Evolutionary conservation across 179 eudicot species (phyloP).

Genomic region (Silene coronaria): DNA sequence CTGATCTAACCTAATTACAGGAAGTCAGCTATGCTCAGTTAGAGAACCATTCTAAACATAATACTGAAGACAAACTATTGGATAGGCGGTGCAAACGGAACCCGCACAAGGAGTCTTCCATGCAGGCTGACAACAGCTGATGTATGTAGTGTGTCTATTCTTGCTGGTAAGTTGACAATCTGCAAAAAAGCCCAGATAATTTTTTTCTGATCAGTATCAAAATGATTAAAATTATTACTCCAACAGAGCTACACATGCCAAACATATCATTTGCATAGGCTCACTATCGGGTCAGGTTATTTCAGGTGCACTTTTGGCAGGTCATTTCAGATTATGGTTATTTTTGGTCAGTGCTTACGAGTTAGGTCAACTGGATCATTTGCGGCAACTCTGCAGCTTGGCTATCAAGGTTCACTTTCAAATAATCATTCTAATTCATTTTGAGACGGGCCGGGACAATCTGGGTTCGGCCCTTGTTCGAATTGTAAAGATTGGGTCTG

Average conservation of each 20-base stretch:
- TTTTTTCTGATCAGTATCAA: not conserved
- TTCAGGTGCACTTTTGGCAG: not conserved
- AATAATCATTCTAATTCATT: not conserved
- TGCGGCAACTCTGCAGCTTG: not conserved
- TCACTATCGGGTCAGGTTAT: not conserved
- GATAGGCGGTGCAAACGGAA: slow-evolving; percentile 44
- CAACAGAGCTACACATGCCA: too few relatives aligned
- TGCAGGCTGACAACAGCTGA: slow-evolving; percentile 91
- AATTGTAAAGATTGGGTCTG: not conserved
- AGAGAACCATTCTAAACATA: not conserved
- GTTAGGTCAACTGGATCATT: not conserved
- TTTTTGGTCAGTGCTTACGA: not conserved
- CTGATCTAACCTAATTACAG: slow-evolving; percentile 23
- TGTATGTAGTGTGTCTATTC: slow-evolving; percentile 76
- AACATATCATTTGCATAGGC: not conserved
- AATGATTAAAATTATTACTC: not conserved
- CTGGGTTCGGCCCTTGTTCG: not conserved
- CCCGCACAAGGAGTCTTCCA: slow-evolving; percentile 74
- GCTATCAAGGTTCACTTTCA: not conserved
- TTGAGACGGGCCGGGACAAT: not conserved
- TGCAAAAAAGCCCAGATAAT: slow-evolving; percentile 26
- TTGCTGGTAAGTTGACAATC: slow-evolving; percentile 65
- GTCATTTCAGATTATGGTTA: not conserved
- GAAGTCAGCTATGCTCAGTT: slow-evolving; percentile 15
- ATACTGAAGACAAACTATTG: slow-evolving; percentile 5